These are phyloP conservation scores for Fusarium nygamai DNA, from an alignment of 2,329 filamentous ascomycete species.

Conservation along the genomic window DNA sequence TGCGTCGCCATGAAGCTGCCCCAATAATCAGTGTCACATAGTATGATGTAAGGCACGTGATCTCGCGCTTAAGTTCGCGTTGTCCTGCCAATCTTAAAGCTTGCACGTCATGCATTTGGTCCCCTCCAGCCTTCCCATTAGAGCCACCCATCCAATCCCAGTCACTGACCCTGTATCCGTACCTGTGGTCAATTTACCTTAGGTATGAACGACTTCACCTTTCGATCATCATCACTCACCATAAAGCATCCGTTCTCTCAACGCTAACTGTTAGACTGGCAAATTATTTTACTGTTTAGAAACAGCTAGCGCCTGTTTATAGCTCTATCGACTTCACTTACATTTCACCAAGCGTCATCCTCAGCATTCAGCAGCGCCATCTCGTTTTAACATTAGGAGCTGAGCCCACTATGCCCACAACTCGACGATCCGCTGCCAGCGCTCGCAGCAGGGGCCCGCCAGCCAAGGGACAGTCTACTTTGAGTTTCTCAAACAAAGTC, in stretches of 20 bases:
- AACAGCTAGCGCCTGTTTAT: neutral
- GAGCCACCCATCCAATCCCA: slow-evolving; percentile 22
- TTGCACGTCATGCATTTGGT: slow-evolving; percentile 33
- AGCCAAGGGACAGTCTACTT: slow-evolving; percentile 61
- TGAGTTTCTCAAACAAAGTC: slow-evolving; percentile 65
- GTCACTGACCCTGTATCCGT: slow-evolving; percentile 17
- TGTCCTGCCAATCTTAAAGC: slow-evolving; percentile 61
- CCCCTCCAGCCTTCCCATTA: neutral
- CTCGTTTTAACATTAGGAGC: neutral
- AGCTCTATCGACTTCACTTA: neutral
- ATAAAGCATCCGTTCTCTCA: neutral
- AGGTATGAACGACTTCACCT: neutral
- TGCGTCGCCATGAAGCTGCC: neutral
- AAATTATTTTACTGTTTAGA: neutral
- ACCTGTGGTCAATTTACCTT: neutral
- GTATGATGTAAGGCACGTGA: slow-evolving; percentile 56
- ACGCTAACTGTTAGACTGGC: neutral
- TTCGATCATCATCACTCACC: slow-evolving; percentile 6
- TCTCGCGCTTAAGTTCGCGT: slow-evolving; percentile 59
- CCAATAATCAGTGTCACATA: neutral
- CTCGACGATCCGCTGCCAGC: slow-evolving; percentile 58
- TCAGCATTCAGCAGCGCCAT: neutral
- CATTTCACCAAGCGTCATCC: neutral
- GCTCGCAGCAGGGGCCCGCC: slow-evolving; percentile 49
- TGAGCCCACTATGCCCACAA: slow-evolving; percentile 57